Conservation (phyloP, 208 protist species). For the Trypanosoma brucei region DNA sequence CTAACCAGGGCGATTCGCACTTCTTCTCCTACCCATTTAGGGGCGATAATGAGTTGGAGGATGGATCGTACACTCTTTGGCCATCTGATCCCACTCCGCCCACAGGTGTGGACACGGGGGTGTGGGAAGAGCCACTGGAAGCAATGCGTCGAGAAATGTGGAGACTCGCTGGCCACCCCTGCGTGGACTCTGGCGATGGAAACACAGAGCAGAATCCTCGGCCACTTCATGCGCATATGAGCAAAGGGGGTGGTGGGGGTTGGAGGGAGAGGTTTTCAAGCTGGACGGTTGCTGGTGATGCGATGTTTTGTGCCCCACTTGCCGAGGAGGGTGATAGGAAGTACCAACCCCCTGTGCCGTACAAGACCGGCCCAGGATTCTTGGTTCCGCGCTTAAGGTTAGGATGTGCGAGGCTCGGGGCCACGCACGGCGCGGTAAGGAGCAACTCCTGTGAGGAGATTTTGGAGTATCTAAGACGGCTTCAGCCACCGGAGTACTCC, state of each 20-base stretch:
- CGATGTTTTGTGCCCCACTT: neutral
- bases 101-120: neutral
- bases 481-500: constrained; percentile 2
- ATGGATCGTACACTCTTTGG: neutral
- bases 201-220: neutral
- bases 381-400: neutral
- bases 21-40: neutral
- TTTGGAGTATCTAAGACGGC: constrained; percentile 15
- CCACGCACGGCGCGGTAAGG: too few species aligned
- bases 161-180: neutral
- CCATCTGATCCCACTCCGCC: neutral
- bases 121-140: neutral
- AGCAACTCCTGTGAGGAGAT: constrained; percentile 8
- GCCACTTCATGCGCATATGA: neutral
- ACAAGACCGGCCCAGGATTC: neutral
- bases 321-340: neutral
- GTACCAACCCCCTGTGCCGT: neutral
- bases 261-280: neutral
- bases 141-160: neutral
- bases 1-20: neutral
- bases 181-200: neutral
- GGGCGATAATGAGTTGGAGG: neutral
- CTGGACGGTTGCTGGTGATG: neutral
- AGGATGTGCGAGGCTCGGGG: neutral
- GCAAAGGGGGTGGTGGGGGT: neutral